phyloP scores from a whole-genome alignment of 169 alveolate species.

The Eimeria praecox region DNA sequence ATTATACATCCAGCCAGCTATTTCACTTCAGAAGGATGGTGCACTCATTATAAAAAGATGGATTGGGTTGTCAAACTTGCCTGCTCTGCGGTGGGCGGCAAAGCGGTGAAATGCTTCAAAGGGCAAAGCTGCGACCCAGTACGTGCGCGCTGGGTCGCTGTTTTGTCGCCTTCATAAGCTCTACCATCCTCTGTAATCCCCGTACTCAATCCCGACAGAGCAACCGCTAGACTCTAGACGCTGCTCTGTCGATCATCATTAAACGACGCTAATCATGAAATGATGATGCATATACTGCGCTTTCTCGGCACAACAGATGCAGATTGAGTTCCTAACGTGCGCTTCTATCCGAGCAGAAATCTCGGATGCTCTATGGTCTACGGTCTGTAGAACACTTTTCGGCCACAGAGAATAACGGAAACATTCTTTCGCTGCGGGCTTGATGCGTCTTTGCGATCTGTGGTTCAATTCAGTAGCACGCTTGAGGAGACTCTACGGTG shows the following conservation, averaged over 20 bases:
- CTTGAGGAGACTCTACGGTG: constrained; percentile 17
- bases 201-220: too few relatives aligned
- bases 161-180: too few relatives aligned
- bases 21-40: too few relatives aligned
- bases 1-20: too few relatives aligned
- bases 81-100: too few relatives aligned
- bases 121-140: too few relatives aligned
- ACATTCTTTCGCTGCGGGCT: not conserved
- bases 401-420: constrained; percentile 9
- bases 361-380: not conserved
- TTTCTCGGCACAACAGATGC: not conserved
- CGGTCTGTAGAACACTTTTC: not conserved
- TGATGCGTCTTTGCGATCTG: not conserved
- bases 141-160: too few relatives aligned
- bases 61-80: too few relatives aligned
- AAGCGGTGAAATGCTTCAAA: too few relatives aligned
- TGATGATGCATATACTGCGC: not conserved
- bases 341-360: not conserved
- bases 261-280: not conserved
- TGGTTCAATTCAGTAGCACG: not conserved
- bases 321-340: not conserved
- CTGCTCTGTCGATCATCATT: not conserved
- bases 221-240: not conserved
- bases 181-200: too few relatives aligned
- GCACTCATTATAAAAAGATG: too few relatives aligned